Percentiles rank a stretch among this genome's conserved stretches.
phyloP scores from a whole-genome alignment of 2,329 filamentous ascomycete species.

The Arthrinium puccinioides region DNA sequence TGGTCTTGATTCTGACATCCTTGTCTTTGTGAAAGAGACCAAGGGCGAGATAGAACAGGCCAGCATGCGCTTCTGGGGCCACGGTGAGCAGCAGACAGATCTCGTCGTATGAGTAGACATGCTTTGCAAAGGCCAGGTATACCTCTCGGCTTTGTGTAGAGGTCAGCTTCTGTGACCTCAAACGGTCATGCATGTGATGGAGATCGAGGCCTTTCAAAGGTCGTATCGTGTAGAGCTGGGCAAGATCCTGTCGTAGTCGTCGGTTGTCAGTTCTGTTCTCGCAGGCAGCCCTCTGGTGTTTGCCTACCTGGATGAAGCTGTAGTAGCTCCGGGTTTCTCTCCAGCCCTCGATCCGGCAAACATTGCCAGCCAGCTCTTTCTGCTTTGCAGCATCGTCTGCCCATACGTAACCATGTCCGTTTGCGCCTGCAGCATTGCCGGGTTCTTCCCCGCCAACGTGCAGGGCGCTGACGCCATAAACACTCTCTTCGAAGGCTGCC shows the following conservation, averaged over 20 bases:
- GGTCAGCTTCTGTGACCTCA: constrained; percentile 73
- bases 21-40: constrained; percentile 86
- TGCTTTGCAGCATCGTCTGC: constrained; percentile 71
- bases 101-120: constrained; percentile 74
- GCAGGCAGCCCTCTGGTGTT: neutral
- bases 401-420: constrained; percentile 95
- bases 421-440: constrained; percentile 49
- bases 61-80: constrained; percentile 77
- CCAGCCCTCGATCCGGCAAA: constrained; percentile 93
- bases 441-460: constrained; percentile 75
- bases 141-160: constrained; percentile 73
- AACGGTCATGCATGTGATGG: constrained; percentile 84
- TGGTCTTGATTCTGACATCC: constrained; percentile 70
- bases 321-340: constrained; percentile 92
- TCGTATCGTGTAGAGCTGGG: constrained; percentile 54
- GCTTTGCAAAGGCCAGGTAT: constrained; percentile 71
- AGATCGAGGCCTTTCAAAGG: constrained; percentile 79
- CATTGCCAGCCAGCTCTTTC: constrained; percentile 84
- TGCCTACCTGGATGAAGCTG: constrained; percentile 80
- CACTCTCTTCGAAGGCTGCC: constrained; percentile 88
- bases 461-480: constrained; percentile 87
- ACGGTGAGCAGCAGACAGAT: constrained; percentile 78
- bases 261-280: neutral
- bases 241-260: constrained; percentile 46
- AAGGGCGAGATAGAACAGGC: constrained; percentile 83